phyloP scores from a whole-genome alignment of 768 basidiomycete species.

The Mycena maculata region DNA sequence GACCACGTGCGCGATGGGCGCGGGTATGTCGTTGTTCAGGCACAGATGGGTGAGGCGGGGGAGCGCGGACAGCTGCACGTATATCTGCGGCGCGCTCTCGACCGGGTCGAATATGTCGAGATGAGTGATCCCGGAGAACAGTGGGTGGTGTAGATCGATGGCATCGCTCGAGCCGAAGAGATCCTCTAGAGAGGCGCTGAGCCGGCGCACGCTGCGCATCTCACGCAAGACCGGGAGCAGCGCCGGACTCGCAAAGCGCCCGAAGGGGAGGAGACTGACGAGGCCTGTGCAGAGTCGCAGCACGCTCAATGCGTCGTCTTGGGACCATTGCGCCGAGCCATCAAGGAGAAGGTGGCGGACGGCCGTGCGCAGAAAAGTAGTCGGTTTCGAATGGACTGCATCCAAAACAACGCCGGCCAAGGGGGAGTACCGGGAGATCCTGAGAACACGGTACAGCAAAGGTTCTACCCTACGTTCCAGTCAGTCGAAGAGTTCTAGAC shows the following conservation, averaged over 20 bases:
- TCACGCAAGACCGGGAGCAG: background rate
- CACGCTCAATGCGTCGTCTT: background rate
- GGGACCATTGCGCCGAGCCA: background rate
- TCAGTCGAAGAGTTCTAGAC: background rate
- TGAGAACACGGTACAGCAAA: background rate
- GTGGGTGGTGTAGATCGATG: background rate
- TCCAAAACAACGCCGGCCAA: background rate
- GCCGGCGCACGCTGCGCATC: background rate
- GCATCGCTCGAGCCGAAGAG: background rate
- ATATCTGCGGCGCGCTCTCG: background rate
- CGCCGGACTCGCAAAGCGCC: background rate
- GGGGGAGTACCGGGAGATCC: background rate
- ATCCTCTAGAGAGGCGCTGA: background rate
- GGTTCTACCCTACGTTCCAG: background rate
- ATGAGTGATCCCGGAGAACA: background rate
- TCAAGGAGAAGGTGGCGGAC: background rate
- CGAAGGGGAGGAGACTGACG: background rate
- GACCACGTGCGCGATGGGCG: background rate
- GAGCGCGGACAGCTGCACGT: background rate
- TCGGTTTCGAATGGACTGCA: background rate
- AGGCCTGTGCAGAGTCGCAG: background rate
- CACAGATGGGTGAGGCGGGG: background rate
- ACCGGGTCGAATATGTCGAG: background rate
- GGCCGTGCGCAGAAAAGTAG: background rate
- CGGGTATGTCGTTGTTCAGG: background rate